Evolutionary conservation across 2,329 filamentous ascomycete genomes (phyloP).

Genomic region (Colletotrichum sansevieriae): DNA sequence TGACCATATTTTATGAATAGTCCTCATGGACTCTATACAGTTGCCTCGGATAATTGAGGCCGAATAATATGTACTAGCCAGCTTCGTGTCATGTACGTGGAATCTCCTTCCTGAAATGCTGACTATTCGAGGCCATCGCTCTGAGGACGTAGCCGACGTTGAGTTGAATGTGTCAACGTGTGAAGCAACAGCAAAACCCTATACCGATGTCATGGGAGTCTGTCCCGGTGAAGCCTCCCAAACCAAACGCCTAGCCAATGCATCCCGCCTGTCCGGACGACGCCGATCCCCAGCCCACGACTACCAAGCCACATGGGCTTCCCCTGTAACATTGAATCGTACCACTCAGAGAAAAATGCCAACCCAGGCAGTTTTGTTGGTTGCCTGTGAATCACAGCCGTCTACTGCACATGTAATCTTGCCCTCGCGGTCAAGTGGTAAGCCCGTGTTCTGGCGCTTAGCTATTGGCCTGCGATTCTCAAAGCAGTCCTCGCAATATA

Average conservation of each 20-base stretch:
- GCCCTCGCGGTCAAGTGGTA: constrained; percentile 30
- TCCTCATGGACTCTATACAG: constrained; percentile 9
- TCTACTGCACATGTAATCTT: constrained; percentile 69
- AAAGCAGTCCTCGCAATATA: constrained; percentile 73
- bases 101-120: not conserved
- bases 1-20: not conserved
- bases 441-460: constrained; percentile 45
- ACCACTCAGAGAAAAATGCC: constrained; percentile 67
- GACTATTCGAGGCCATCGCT: not conserved
- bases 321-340: not conserved
- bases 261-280: constrained; percentile 31
- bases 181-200: constrained; percentile 33
- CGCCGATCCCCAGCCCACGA: constrained; percentile 19
- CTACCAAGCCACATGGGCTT: constrained; percentile 58
- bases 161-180: not conserved
- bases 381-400: constrained; percentile 66
- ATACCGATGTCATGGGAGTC: constrained; percentile 36
- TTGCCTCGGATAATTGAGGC: not conserved
- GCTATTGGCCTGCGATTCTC: constrained; percentile 64
- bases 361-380: constrained; percentile 69
- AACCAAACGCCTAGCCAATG: constrained; percentile 41
- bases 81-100: constrained; percentile 10
- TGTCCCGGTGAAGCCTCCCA: constrained; percentile 15
- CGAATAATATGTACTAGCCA: not conserved
- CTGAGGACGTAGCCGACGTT: not conserved